Percentiles rank a stretch among this genome's conserved stretches.
phyloP scores from a whole-genome alignment of 768 basidiomycete genomes.

The Rhizopogon sp. region DNA sequence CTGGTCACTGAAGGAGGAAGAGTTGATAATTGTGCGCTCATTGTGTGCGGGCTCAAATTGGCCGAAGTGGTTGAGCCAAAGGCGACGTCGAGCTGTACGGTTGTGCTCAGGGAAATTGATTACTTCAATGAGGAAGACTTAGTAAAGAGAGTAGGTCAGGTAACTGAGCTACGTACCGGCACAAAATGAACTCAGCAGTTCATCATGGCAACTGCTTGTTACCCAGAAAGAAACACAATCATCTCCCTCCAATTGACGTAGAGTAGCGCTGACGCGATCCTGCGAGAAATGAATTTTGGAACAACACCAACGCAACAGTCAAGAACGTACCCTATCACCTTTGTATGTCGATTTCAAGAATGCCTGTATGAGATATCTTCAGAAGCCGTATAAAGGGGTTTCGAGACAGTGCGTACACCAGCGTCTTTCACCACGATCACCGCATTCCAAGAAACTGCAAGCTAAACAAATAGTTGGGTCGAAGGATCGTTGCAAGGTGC shows the following conservation, averaged over 20 bases:
- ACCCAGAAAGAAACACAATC: not conserved
- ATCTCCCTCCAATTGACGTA: not conserved
- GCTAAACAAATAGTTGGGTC: not conserved
- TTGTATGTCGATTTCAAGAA: not conserved
- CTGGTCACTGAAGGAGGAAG: not conserved
- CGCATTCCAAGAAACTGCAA: not conserved
- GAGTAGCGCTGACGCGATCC: not conserved
- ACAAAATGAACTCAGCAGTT: not conserved
- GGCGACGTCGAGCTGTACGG: not conserved
- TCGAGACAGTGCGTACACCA: not conserved
- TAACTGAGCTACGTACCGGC: not conserved
- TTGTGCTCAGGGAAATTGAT: not conserved
- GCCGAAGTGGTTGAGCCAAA: not conserved
- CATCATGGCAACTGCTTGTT: not conserved
- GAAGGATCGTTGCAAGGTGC: not conserved
- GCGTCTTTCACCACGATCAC: not conserved
- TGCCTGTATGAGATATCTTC: not conserved
- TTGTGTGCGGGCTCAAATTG: not conserved
- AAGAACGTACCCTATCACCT: not conserved
- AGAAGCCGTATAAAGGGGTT: not conserved
- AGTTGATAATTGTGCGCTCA: not conserved
- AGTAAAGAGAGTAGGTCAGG: not conserved
- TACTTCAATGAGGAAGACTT: not conserved
- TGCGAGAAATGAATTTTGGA: not conserved
- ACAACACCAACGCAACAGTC: not conserved